Conservation (phyloP, 768 basidiomycete genomes). For the Amanita molliuscula region DNA sequence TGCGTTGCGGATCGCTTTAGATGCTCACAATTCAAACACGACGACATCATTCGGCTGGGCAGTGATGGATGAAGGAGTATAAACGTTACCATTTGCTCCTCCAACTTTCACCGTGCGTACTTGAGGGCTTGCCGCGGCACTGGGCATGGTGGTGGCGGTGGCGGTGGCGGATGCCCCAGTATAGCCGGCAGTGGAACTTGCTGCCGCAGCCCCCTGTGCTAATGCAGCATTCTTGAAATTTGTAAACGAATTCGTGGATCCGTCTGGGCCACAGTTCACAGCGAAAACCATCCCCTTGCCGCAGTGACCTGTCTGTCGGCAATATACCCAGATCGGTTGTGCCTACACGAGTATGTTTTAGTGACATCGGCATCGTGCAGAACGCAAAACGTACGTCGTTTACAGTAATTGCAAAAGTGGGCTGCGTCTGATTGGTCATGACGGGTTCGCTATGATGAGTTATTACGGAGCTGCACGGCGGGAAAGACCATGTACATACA, state of each 20-base stretch:
- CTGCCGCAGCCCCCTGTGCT: constrained; percentile 39
- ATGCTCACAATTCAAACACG: constrained; percentile 48
- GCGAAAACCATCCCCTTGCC: constrained; percentile 60
- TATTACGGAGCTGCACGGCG: constrained; percentile 2
- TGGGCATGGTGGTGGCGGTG: constrained; percentile 12
- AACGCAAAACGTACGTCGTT: constrained; percentile 24
- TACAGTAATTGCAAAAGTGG: constrained; percentile 43
- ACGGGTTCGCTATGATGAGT: constrained; percentile 34
- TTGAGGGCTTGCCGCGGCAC: constrained; percentile 40
- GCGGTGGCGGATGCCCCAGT: constrained; percentile 6
- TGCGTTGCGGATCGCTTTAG: background rate
- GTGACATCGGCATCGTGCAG: background rate
- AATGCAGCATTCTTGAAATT: constrained; percentile 51
- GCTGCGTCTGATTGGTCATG: constrained; percentile 37
- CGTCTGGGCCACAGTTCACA: constrained; percentile 49
- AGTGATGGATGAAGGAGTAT: constrained; percentile 37
- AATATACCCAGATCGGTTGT: constrained; percentile 50
- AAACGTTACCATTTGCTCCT: constrained; percentile 33
- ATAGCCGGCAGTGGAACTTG: constrained; percentile 27
- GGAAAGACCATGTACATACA: constrained; percentile 27
- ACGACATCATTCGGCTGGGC: constrained; percentile 46
- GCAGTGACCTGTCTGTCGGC: constrained; percentile 48
- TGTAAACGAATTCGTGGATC: constrained; percentile 46
- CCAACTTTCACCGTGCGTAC: constrained; percentile 50
- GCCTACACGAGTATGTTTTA: constrained; percentile 22